Evolutionary conservation across 331 rosid species (phyloP).

Genomic region (Rosa hybrid): DNA sequence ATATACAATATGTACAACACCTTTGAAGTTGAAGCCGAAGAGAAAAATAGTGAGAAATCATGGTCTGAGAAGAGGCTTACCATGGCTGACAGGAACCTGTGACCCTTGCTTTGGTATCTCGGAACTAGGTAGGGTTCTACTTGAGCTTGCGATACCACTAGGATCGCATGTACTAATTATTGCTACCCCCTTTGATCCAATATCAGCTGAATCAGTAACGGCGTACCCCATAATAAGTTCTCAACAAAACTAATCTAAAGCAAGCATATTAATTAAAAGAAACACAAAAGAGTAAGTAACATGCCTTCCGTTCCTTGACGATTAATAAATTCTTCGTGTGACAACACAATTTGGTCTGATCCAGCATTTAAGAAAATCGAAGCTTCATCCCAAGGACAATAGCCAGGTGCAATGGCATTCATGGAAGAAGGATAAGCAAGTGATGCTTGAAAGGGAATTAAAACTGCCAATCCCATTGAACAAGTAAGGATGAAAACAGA

Average conservation of each 20-base stretch:
- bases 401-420: constrained; percentile 54
- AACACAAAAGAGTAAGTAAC: constrained; percentile 29
- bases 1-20: not conserved
- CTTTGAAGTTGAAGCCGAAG: constrained; percentile 18
- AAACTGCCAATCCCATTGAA: constrained; percentile 53
- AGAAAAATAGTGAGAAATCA: not conserved
- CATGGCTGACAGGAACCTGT: constrained; percentile 58
- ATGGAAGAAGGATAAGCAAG: constrained; percentile 63
- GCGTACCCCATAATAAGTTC: constrained; percentile 44
- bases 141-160: constrained; percentile 54
- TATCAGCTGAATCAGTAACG: constrained; percentile 83
- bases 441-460: constrained; percentile 75
- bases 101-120: constrained; percentile 58
- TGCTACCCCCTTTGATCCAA: constrained; percentile 66
- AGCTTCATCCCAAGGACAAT: constrained; percentile 72
- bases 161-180: constrained; percentile 41
- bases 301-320: constrained; percentile 63
- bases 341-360: constrained; percentile 34
- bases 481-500: constrained; percentile 21
- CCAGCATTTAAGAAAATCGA: constrained; percentile 53
- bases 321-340: constrained; percentile 56
- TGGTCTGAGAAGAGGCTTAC: constrained; percentile 41
- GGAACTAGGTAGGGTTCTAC: constrained; percentile 37
- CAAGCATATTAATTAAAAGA: not conserved
- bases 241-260: constrained; percentile 29